Percentiles rank a stretch among this genome's conserved stretches.
phyloP scores from a whole-genome alignment of 331 rosid genomes.

The Phaseolus coccineus region DNA sequence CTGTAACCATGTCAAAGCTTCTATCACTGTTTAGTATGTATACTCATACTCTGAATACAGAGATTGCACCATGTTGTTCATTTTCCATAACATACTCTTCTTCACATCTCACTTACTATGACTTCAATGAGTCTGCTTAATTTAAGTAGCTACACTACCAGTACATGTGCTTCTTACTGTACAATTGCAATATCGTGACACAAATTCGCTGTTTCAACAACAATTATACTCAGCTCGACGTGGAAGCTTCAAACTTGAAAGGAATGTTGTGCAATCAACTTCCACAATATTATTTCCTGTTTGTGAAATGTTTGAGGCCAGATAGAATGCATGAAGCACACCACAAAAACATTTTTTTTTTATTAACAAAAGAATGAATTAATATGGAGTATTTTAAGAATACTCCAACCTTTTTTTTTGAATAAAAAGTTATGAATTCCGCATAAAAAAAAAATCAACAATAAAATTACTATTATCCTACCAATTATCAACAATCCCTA shows the following conservation, averaged over 20 bases:
- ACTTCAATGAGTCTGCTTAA: neutral
- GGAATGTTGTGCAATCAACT: neutral
- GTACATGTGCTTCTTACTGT: neutral
- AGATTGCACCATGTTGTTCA: conserved; percentile 14
- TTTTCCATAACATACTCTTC: neutral
- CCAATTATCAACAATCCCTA: too few species aligned
- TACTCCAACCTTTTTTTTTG: too few species aligned
- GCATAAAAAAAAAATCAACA: too few species aligned
- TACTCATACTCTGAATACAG: conserved; percentile 9
- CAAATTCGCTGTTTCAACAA: neutral
- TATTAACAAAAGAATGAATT: too few species aligned
- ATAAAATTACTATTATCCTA: too few species aligned
- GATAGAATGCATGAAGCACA: neutral
- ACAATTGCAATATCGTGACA: neutral
- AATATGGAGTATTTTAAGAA: too few species aligned
- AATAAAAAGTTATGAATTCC: too few species aligned
- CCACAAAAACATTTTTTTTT: neutral
- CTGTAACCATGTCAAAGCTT: conserved; percentile 35
- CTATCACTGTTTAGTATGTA: conserved; percentile 35
- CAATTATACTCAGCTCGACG: neutral
- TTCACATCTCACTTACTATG: neutral
- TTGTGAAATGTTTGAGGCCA: neutral
- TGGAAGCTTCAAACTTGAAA: neutral
- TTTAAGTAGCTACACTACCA: neutral
- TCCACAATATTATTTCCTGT: neutral